phyloP scores from a whole-genome alignment of 305 asterid species.

The Solanum hybrid region DNA sequence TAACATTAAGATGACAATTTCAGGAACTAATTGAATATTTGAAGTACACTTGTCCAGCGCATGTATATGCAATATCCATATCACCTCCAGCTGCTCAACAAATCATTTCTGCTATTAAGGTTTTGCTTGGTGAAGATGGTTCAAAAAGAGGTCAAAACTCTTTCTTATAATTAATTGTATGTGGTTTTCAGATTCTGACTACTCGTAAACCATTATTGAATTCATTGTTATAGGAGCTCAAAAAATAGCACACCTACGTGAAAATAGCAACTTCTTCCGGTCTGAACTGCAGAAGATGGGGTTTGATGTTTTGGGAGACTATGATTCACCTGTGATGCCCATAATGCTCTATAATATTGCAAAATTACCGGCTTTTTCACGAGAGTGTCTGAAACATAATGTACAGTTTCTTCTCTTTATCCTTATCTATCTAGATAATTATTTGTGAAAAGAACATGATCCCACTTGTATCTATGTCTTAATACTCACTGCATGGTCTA shows the following conservation, averaged over 20 bases:
- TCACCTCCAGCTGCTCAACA: constrained; percentile 13
- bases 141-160: constrained; percentile 47
- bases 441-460: not conserved
- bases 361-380: constrained; percentile 62
- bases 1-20: not conserved
- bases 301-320: constrained; percentile 65
- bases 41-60: constrained; percentile 10
- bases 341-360: constrained; percentile 70
- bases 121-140: constrained; percentile 77
- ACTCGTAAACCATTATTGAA: not conserved
- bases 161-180: not conserved
- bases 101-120: constrained; percentile 58
- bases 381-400: constrained; percentile 58
- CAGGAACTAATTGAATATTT: constrained; percentile 16
- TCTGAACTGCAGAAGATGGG: constrained; percentile 76
- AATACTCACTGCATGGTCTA: not conserved
- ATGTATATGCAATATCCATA: constrained; percentile 9
- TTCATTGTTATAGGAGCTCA: constrained; percentile 40
- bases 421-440: not conserved
- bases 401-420: constrained; percentile 18
- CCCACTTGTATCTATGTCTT: not conserved
- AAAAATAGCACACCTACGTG: constrained; percentile 52
- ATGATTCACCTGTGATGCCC: constrained; percentile 78
- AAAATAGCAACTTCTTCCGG: constrained; percentile 61
- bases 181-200: not conserved